Evolutionary conservation across 495 filamentous ascomycete genomes (phyloP), one percentile per base, ranked within the genome.

Genomic region (Extremus antarcticus): DNA sequence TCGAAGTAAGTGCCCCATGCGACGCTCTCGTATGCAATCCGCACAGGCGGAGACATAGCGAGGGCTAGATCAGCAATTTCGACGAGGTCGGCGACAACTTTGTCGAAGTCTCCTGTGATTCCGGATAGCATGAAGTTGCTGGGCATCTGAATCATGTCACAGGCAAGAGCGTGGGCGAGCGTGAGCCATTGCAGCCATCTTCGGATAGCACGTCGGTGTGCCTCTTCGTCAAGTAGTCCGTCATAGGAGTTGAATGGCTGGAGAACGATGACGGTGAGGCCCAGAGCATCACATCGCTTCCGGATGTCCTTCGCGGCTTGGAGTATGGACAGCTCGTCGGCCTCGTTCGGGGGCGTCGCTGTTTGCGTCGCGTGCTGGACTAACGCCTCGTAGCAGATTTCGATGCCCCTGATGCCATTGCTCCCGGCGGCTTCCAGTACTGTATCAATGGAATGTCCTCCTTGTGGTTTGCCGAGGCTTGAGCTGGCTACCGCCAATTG

Each of bases 1-100:
- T 88, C 74, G 57, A 83, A 69, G 59, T 81, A 78, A 13, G 85
- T 88, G 25, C 80, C 85, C 83, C 84, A 91, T 62, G 78, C 81
- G 11, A 90, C 76, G 50, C 77, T 77, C 67, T 91, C 86, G 65
- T 90, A 90, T 21, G 85, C 84, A 63, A 88, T 86, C 1, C 80
- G 77, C 56, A 91, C 76, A 3, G 74, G 74, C 2, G 78, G 80
- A 2, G 66, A 55, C 23, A 78, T 69, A 2, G 84, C 86, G 51
- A 88, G 61, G n/a, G n/a, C n/a, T n/a, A n/a, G n/a, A 52, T 89
- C 84, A 0, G 87, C 82, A 1, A 87, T 67, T 50, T 79, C 73
- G 35, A 70, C 71, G 22, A 90, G 72, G 57, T 91, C 87, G 0
- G 71, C 65, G n/a, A 86, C 73, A 51, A 89, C 83, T 25, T 83